phyloP scores from a whole-genome alignment of 495 filamentous ascomycete genomes.

The Aspergillus egyptiacus region DNA sequence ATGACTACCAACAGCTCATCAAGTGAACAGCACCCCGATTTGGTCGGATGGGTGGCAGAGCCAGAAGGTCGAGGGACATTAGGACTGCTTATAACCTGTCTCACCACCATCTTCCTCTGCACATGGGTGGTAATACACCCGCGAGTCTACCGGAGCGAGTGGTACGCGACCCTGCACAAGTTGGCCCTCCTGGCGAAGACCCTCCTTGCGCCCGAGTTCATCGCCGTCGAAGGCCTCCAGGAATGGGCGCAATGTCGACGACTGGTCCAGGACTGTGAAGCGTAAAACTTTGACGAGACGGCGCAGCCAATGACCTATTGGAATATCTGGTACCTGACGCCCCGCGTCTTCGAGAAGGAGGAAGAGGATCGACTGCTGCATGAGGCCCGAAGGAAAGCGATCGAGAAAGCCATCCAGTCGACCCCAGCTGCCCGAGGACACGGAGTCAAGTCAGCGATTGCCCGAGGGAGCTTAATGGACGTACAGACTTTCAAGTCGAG shows the following conservation, averaged over 20 bases:
- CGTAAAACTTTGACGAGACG: too few relatives aligned
- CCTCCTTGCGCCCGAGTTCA: slow-evolving; percentile 31
- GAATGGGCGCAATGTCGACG: slow-evolving; percentile 31
- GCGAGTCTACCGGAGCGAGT: slow-evolving; percentile 25
- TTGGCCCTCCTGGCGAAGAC: slow-evolving; percentile 27
- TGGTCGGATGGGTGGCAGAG: slow-evolving; percentile 30
- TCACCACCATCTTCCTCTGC: slow-evolving; percentile 31
- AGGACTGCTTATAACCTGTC: slow-evolving; percentile 26
- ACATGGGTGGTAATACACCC: slow-evolving; percentile 36
- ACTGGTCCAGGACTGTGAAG: too few relatives aligned
- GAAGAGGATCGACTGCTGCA: background rate
- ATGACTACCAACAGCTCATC: too few relatives aligned
- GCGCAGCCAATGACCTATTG: too few relatives aligned
- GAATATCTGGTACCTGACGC: slow-evolving; percentile 5
- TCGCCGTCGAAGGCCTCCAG: slow-evolving; percentile 34
- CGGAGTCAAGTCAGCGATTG: too few relatives aligned
- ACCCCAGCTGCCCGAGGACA: too few relatives aligned
- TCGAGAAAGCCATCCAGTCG: too few relatives aligned
- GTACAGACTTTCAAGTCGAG: slow-evolving; percentile 42
- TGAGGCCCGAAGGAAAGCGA: background rate
- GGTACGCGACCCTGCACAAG: slow-evolving; percentile 23
- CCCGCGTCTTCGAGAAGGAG: slow-evolving; percentile 8
- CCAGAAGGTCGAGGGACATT: slow-evolving; percentile 27
- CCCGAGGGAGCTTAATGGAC: background rate
- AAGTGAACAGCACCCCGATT: too few relatives aligned